Conservation (phyloP, 208 protist species). For the Trypanosoma cruzi region DNA sequence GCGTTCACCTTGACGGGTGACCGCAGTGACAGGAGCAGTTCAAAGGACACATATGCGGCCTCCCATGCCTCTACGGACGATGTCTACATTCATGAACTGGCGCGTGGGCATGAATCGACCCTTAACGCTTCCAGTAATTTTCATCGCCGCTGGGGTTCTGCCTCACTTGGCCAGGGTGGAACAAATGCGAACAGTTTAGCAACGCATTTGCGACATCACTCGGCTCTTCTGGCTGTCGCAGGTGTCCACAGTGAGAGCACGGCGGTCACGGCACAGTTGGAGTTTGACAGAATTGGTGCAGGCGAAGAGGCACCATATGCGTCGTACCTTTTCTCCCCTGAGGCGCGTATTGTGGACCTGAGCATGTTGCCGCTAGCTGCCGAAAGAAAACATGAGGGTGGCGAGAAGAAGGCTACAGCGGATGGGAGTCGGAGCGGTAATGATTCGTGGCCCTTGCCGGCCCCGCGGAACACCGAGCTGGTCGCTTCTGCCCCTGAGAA, state of each 20-base stretch:
- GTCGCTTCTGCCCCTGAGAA: too few species aligned
- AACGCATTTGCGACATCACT: not conserved
- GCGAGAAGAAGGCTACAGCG: too few species aligned
- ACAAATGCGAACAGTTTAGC: not conserved
- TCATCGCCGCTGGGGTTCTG: not conserved
- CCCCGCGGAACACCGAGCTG: too few species aligned
- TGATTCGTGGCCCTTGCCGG: too few species aligned
- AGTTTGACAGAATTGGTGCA: conserved; percentile 21
- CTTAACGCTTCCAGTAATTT: not conserved
- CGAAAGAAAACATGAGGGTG: too few species aligned
- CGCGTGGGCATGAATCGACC: not conserved
- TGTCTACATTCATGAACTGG: conserved; percentile 18
- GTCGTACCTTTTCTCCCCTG: conserved; percentile 59
- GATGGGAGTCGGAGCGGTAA: too few species aligned
- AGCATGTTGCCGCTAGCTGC: too few species aligned
- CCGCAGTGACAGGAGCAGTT: conserved; percentile 13
- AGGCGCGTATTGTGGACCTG: conserved; percentile 44
- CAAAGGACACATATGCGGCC: conserved; percentile 14
- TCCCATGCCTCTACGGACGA: conserved; percentile 13
- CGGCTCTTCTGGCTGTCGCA: not conserved
- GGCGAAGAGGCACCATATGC: conserved; percentile 29
- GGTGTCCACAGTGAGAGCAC: not conserved
- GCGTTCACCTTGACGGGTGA: conserved; percentile 5
- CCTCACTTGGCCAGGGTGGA: not conserved
- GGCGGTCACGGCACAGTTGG: not conserved